These are phyloP conservation scores for Xylariomycetidae sp. DNA, from an alignment of 2,329 filamentous ascomycete species.

Conservation along the genomic window DNA sequence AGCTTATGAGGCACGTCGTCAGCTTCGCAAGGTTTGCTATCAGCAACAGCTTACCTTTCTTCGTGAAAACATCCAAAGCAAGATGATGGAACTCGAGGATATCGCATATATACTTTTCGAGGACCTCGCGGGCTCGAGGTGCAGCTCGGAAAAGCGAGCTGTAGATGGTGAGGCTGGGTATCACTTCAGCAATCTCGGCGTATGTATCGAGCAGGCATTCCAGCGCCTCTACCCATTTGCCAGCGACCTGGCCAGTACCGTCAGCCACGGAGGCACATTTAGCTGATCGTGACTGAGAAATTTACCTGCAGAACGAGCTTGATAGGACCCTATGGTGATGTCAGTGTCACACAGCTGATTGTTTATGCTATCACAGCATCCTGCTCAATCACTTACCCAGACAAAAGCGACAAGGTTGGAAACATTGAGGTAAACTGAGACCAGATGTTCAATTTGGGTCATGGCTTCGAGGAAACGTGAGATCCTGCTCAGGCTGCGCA, in stretches of 20 bases:
- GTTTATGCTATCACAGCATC: background rate
- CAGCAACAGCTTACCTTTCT: slow-evolving; percentile 10
- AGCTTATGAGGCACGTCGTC: background rate
- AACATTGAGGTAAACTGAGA: slow-evolving; percentile 16
- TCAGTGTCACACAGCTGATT: too few species aligned
- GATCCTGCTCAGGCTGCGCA: slow-evolving; percentile 12
- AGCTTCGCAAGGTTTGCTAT: too few species aligned
- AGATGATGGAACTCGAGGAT: slow-evolving; percentile 16
- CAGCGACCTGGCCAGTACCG: slow-evolving; percentile 4
- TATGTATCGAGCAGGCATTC: slow-evolving; percentile 16
- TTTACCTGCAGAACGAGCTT: slow-evolving; percentile 9
- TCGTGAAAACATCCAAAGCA: slow-evolving; percentile 12
- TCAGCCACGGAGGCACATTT: background rate
- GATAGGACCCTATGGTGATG: slow-evolving; percentile 11
- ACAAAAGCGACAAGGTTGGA: slow-evolving; percentile 14
- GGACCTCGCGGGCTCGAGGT: slow-evolving; percentile 7
- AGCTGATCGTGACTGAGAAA: too few species aligned
- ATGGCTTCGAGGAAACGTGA: slow-evolving; percentile 17
- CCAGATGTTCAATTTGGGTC: slow-evolving; percentile 15
- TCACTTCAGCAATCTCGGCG: slow-evolving; percentile 16
- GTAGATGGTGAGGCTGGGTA: slow-evolving; percentile 14
- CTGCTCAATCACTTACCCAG: slow-evolving; percentile 10
- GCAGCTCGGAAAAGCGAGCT: slow-evolving; percentile 9
- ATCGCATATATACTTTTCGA: slow-evolving; percentile 16
- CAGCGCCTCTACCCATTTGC: slow-evolving; percentile 7